Conservation (phyloP, 2,329 filamentous ascomycete genomes). For the Fusarium verticillioides region DNA sequence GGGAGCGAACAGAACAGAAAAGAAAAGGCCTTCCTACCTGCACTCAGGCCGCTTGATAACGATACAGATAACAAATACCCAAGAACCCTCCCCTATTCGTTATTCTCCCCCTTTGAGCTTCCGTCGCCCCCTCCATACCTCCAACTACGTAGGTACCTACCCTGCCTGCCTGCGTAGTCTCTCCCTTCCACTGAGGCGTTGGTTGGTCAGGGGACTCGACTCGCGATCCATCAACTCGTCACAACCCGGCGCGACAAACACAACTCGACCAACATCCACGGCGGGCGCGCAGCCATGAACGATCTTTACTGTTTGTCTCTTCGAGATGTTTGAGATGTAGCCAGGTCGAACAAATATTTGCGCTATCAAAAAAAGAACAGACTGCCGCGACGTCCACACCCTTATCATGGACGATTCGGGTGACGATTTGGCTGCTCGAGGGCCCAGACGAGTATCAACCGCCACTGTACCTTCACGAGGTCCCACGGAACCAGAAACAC, state of each 20-base stretch:
- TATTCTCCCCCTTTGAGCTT: background rate
- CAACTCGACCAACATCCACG: conserved; percentile 14
- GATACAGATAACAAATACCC: conserved; percentile 2
- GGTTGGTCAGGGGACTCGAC: conserved; percentile 23
- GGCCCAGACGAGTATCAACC: conserved; percentile 53
- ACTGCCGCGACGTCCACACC: background rate
- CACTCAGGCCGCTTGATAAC: conserved; percentile 29
- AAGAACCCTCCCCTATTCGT: conserved; percentile 10
- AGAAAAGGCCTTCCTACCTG: conserved; percentile 23
- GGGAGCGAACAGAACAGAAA: conserved; percentile 13
- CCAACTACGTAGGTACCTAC: background rate
- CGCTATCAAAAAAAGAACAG: conserved; percentile 18
- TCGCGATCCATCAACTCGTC: conserved; percentile 1
- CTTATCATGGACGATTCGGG: conserved; percentile 38
- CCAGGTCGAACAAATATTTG: conserved; percentile 20
- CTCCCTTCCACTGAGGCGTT: conserved; percentile 29
- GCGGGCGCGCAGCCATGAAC: conserved; percentile 41
- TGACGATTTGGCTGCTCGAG: conserved; percentile 36
- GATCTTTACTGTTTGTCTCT: conserved; percentile 17
- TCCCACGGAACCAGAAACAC: conserved; percentile 37
- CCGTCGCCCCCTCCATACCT: background rate
- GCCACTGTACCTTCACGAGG: conserved; percentile 48
- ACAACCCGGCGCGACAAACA: conserved; percentile 7
- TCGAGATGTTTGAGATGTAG: conserved; percentile 41
- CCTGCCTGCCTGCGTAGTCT: background rate